Evolutionary conservation across 306 rosid species (phyloP).

Genomic region (Parietaria judaica): DNA sequence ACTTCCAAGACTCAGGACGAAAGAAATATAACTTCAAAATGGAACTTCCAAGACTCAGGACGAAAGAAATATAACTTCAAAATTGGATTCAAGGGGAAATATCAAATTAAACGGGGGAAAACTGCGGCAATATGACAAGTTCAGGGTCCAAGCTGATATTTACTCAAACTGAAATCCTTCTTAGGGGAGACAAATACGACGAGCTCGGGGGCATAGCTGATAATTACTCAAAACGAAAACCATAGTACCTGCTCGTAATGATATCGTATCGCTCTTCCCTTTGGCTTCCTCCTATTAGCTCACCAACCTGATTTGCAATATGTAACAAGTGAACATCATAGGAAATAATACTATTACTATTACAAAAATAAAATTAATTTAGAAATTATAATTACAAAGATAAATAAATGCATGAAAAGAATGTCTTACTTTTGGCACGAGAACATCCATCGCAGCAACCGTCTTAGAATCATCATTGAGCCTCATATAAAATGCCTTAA

Average conservation of each 20-base stretch:
- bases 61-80: no score
- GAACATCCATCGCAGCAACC: slow-evolving; percentile 98
- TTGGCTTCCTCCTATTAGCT: slow-evolving; percentile 90
- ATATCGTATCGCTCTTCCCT: slow-evolving; percentile 85
- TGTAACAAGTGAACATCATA: neutral
- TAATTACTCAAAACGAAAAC: neutral
- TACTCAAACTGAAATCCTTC: no score
- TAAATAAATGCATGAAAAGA: neutral
- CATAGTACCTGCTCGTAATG: slow-evolving; percentile 51
- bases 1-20: no score
- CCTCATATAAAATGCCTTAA: slow-evolving; percentile 97
- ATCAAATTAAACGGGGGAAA: no score
- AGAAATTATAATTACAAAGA: neutral
- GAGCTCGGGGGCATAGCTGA: neutral
- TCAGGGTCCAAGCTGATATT: no score
- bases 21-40: no score
- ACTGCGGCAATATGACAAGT: no score
- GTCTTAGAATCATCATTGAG: slow-evolving; percentile 82
- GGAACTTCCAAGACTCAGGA: neutral
- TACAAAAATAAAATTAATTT: neutral
- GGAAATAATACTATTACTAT: no score
- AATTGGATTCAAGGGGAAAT: no score
- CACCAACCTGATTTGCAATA: slow-evolving; percentile 64
- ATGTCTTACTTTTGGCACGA: slow-evolving; percentile 74
- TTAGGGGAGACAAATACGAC: no score